A percentile compares a stretch with the other conserved stretches of the same genome.
These are phyloP conservation scores for Camelina hispida DNA, from an alignment of 345 rosid species.

Conservation along the genomic window DNA sequence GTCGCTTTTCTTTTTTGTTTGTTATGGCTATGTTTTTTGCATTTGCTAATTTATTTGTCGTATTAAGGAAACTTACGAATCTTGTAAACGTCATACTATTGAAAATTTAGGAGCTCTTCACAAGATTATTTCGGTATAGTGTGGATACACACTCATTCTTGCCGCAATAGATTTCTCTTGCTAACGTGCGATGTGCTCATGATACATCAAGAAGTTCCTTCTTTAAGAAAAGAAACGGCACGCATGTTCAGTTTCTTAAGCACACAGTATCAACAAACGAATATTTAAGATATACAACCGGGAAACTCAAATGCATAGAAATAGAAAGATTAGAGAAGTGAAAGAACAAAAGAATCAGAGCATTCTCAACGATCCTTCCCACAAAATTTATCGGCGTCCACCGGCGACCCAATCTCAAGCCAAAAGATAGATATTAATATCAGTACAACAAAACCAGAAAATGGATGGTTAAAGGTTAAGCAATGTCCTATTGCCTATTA, in stretches of 20 bases:
- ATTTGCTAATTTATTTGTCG: neutral
- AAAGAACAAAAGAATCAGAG: conserved; percentile 38
- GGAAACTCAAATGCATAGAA: conserved; percentile 10
- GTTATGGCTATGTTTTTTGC: neutral
- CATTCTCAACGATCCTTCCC: conserved; percentile 16
- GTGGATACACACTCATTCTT: no score
- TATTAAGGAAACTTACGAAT: no score
- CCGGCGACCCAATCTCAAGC: neutral
- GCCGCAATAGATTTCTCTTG: no score
- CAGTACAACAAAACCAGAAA: conserved; percentile 6
- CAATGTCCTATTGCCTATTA: conserved; percentile 34
- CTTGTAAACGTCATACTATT: no score
- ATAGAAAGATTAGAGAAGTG: neutral
- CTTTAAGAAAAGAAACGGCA: conserved; percentile 14
- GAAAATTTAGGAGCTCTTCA: no score
- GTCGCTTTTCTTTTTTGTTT: neutral
- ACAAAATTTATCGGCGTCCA: neutral
- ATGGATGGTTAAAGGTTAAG: conserved; percentile 6
- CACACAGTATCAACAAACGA: conserved; percentile 4
- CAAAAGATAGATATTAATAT: conserved; percentile 1
- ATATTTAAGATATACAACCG: conserved; percentile 6
- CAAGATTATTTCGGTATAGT: no score
- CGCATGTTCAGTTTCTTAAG: neutral
- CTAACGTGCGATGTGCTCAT: no score
- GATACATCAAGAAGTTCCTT: conserved; percentile 21